These are phyloP conservation scores for Hirsutella rhossiliensis DNA, from an alignment of 2,329 filamentous ascomycete genomes.

Conservation along the genomic window DNA sequence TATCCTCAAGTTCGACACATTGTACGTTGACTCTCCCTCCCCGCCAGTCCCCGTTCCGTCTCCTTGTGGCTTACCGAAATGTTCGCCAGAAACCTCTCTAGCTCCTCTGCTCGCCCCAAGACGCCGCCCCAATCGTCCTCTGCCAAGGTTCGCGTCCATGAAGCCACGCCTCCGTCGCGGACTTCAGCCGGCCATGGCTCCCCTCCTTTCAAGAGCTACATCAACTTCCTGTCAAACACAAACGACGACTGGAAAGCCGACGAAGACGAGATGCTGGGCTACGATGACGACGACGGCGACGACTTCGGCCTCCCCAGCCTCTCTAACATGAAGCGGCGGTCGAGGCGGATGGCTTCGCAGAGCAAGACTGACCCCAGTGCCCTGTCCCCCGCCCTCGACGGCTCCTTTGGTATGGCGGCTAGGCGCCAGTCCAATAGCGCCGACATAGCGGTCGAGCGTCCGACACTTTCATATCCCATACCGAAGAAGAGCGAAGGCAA, in stretches of 20 bases:
- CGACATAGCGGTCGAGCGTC: constrained; percentile 87
- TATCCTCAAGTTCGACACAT: constrained; percentile 73
- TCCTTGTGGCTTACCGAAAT: background rate
- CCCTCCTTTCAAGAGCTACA: constrained; percentile 62
- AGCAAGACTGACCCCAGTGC: constrained; percentile 15
- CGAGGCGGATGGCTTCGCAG: constrained; percentile 37
- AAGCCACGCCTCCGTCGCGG: constrained; percentile 43
- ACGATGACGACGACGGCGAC: constrained; percentile 82
- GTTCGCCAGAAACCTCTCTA: constrained; percentile 42
- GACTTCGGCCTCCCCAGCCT: constrained; percentile 92
- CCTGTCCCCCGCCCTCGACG: constrained; percentile 23
- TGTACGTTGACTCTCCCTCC: constrained; percentile 39
- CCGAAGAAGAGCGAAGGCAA: constrained; percentile 88
- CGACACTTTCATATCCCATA: constrained; percentile 70
- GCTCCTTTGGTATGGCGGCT: constrained; percentile 24
- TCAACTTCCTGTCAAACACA: constrained; percentile 68
- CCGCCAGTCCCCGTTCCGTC: background rate
- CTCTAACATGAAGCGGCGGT: constrained; percentile 76
- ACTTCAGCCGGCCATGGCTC: constrained; percentile 41
- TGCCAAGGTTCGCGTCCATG: constrained; percentile 34
- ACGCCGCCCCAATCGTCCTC: constrained; percentile 59
- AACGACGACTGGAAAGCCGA: constrained; percentile 73
- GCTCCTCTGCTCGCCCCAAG: constrained; percentile 52
- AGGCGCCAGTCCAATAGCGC: constrained; percentile 71
- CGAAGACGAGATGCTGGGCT: constrained; percentile 65